phyloP scores from a whole-genome alignment of 441 rosid genomes.

The Erysimum cheiri region DNA sequence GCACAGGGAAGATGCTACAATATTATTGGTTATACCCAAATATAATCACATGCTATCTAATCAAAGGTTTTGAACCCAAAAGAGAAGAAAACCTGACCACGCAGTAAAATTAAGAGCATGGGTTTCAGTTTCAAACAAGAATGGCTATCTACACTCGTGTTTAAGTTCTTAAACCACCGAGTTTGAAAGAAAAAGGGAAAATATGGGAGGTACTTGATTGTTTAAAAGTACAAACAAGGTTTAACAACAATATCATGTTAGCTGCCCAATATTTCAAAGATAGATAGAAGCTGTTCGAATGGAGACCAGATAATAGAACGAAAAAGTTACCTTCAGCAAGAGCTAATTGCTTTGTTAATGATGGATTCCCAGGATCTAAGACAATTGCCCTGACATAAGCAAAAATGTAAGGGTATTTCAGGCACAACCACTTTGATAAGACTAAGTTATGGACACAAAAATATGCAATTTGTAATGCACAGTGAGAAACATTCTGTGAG shows the following conservation, averaged over 20 bases:
- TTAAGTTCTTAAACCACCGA: conserved; percentile 11
- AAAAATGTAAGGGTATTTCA: conserved; percentile 34
- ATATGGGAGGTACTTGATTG: neutral
- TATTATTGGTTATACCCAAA: conserved; percentile 5
- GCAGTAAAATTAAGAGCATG: conserved; percentile 32
- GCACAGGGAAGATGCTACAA: conserved; percentile 37
- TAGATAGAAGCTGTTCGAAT: conserved; percentile 14
- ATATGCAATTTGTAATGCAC: conserved; percentile 19
- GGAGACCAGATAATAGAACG: conserved; percentile 21
- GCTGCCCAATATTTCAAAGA: conserved; percentile 18
- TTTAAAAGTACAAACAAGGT: conserved; percentile 12
- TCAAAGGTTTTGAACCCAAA: conserved; percentile 24
- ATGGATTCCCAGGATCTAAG: conserved; percentile 85
- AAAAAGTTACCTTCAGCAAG: conserved; percentile 81
- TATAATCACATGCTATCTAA: conserved; percentile 24
- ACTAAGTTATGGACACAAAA: conserved; percentile 26
- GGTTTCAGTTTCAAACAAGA: conserved; percentile 31
- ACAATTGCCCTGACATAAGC: conserved; percentile 83
- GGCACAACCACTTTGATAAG: conserved; percentile 24
- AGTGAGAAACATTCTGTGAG: conserved; percentile 15
- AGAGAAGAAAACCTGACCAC: conserved; percentile 29
- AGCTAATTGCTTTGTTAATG: conserved; percentile 75
- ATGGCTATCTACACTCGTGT: conserved; percentile 14
- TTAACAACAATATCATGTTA: conserved; percentile 26
- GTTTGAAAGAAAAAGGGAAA: conserved; percentile 27